These are phyloP conservation scores for Glycyrrhiza uralensis DNA, from an alignment of 306 rosid genomes.

Conservation along the genomic window DNA sequence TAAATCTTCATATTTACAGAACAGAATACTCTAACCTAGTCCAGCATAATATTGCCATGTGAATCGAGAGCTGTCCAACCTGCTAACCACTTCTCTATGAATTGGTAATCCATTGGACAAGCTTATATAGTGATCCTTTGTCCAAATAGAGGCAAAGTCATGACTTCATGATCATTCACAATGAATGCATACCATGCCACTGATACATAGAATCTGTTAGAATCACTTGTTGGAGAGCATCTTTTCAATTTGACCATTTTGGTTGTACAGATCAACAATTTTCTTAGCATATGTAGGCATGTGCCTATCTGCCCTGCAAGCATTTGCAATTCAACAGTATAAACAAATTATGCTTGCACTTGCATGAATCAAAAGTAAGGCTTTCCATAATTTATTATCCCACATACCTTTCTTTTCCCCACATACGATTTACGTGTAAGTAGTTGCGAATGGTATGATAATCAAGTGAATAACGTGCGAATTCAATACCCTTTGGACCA, in stretches of 20 bases:
- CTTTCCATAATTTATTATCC: not conserved
- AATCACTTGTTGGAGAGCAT: conserved; percentile 58
- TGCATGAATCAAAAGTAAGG: not conserved
- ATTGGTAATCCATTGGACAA: not conserved
- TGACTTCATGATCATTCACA: conserved; percentile 13
- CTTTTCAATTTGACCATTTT: conserved; percentile 77
- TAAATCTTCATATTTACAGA: not conserved
- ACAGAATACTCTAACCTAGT: not conserved
- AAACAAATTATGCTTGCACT: not conserved
- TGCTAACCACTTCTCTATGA: not conserved
- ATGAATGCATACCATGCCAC: no score
- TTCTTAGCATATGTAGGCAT: conserved; percentile 86
- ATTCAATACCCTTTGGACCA: conserved; percentile 94
- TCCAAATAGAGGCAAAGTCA: not conserved
- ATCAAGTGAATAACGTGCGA: conserved; percentile 94
- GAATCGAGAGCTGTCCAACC: not conserved
- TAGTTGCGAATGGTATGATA: conserved; percentile 95
- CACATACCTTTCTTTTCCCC: conserved; percentile 92
- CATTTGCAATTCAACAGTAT: conserved; percentile 13
- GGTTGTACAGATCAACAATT: conserved; percentile 79
- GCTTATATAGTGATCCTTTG: not conserved
- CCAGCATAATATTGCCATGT: not conserved
- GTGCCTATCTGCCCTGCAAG: conserved; percentile 84
- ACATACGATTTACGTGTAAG: conserved; percentile 60
- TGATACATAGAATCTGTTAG: not conserved